Conservation (phyloP, 306 rosid species). For the Quercus mongolica region DNA sequence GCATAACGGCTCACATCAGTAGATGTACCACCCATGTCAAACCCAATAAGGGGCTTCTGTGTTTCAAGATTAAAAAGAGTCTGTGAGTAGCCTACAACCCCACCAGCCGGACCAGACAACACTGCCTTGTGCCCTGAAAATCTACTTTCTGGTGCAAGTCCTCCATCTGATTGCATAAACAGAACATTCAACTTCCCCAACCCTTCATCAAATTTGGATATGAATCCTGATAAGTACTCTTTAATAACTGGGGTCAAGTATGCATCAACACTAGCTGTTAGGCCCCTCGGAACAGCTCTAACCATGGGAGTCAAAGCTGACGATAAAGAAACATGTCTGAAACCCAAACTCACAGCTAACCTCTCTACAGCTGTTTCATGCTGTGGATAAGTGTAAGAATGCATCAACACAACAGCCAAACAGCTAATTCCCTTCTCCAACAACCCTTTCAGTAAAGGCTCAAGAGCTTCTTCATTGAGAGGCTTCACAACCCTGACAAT, state of each 20-base stretch:
- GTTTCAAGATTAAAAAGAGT: slow-evolving; percentile 88
- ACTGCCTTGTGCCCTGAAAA: slow-evolving; percentile 97
- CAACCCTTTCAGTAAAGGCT: slow-evolving; percentile 49
- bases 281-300: slow-evolving; percentile 94
- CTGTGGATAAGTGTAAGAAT: slow-evolving; percentile 78
- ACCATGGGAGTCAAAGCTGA: slow-evolving; percentile 96
- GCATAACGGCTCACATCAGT: slow-evolving; percentile 97
- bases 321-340: slow-evolving; percentile 84
- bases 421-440: slow-evolving; percentile 70
- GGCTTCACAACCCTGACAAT: slow-evolving; percentile 72
- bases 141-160: slow-evolving; percentile 88
- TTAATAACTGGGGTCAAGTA: slow-evolving; percentile 94
- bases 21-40: slow-evolving; percentile 99
- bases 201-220: slow-evolving; percentile 81
- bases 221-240: slow-evolving; percentile 87
- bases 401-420: slow-evolving; percentile 91
- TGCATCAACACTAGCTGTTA: slow-evolving; percentile 95
- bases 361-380: slow-evolving; percentile 66
- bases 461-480: slow-evolving; percentile 54
- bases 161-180: slow-evolving; percentile 99
- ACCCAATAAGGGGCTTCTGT: slow-evolving; percentile 80
- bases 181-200: slow-evolving; percentile 71
- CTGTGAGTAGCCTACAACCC: slow-evolving; percentile 95
- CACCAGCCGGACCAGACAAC: slow-evolving; percentile 97
- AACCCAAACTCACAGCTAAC: slow-evolving; percentile 76